Evolutionary conservation across 2,329 filamentous ascomycete genomes (phyloP).

Genomic region (Fusarium sarcochroum): DNA sequence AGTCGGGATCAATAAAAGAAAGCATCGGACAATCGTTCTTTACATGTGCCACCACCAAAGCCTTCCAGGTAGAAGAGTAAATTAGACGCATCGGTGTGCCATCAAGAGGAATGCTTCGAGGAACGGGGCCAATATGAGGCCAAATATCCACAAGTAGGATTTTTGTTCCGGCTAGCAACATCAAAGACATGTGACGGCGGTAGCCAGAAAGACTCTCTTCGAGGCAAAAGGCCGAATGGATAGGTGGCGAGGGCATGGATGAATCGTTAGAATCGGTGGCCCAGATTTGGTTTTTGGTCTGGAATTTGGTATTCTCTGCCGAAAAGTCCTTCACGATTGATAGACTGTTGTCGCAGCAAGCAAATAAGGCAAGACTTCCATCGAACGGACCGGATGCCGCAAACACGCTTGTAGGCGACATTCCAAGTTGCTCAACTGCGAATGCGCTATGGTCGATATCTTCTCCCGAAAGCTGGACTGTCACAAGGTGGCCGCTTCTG

Average conservation of each 20-base stretch:
- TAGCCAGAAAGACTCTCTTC: constrained; percentile 56
- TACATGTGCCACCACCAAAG: constrained; percentile 67
- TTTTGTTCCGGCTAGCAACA: constrained; percentile 64
- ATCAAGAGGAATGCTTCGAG: constrained; percentile 62
- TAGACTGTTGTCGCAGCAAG: constrained; percentile 64
- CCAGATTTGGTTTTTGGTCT: constrained; percentile 63
- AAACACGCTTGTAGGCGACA: constrained; percentile 55
- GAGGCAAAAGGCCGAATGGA: constrained; percentile 64
- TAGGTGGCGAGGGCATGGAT: constrained; percentile 60
- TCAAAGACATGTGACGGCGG: constrained; percentile 58
- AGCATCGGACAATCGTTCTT: constrained; percentile 62
- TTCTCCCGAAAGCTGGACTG: constrained; percentile 49
- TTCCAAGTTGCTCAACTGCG: constrained; percentile 53
- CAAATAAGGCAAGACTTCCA: constrained; percentile 54
- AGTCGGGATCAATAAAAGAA: constrained; percentile 69
- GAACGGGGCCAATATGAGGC: constrained; percentile 60
- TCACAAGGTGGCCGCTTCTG: constrained; percentile 66
- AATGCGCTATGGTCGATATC: constrained; percentile 46
- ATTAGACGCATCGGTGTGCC: constrained; percentile 67
- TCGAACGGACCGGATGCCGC: constrained; percentile 45
- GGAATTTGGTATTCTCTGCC: constrained; percentile 50
- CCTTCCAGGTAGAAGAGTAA: constrained; percentile 67
- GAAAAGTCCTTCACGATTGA: constrained; percentile 59
- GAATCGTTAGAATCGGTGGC: constrained; percentile 64
- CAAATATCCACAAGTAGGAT: constrained; percentile 69